Percentiles rank a stretch among this genome's conserved stretches.
phyloP scores from a whole-genome alignment of 1,284 basidiomycete species.

The Cutaneotrichosporon cyanovorans region DNA sequence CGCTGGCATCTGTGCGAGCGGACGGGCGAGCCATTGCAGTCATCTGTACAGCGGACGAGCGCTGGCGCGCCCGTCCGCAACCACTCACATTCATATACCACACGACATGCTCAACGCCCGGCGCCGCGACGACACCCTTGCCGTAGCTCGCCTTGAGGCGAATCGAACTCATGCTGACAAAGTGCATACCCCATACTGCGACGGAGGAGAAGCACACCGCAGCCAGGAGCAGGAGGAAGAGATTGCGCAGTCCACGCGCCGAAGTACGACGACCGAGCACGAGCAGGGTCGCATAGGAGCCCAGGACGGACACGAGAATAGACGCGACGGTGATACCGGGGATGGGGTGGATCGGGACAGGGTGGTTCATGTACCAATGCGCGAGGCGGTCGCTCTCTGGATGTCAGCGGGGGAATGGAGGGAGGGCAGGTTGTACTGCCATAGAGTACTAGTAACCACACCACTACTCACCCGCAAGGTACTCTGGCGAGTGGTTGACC shows the following conservation, averaged over 20 bases:
- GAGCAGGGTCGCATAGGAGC: conserved; percentile 49
- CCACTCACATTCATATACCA: conserved; percentile 45
- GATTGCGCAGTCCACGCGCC: conserved; percentile 45
- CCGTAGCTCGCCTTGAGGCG: conserved; percentile 24
- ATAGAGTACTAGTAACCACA: too few species aligned
- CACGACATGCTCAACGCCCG: not conserved
- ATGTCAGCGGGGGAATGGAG: not conserved
- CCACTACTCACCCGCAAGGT: not conserved
- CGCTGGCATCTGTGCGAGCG: too few species aligned
- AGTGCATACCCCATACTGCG: conserved; percentile 55
- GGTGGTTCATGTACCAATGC: conserved; percentile 38
- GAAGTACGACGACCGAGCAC: conserved; percentile 47
- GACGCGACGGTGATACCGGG: conserved; percentile 49
- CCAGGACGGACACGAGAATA: conserved; percentile 48
- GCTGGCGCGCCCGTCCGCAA: not conserved
- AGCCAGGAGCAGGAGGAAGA: conserved; percentile 49
- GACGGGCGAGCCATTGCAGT: too few species aligned
- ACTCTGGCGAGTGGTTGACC: not conserved
- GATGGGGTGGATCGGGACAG: conserved; percentile 45
- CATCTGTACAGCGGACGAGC: not conserved
- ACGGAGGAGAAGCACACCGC: conserved; percentile 83
- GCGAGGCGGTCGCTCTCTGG: conserved; percentile 37
- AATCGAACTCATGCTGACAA: conserved; percentile 49
- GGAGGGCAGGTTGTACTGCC: not conserved
- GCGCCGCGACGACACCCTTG: not conserved